Evolutionary conservation across 352 stramenopile species (phyloP).

Genomic region (Blastocystis hominis): DNA sequence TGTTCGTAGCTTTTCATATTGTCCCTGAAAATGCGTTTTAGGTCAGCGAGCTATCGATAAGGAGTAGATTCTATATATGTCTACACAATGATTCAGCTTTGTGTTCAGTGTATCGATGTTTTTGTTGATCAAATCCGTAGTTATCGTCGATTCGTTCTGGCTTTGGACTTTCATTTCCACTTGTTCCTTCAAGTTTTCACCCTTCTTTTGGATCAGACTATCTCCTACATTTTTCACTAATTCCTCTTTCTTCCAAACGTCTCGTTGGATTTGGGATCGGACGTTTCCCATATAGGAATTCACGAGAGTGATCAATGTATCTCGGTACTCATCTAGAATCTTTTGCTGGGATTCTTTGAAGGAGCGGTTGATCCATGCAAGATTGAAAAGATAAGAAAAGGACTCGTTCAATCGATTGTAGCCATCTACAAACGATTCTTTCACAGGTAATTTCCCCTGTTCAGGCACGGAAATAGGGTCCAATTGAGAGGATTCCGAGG

Average conservation of each 20-base stretch:
- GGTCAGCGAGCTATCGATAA: background rate
- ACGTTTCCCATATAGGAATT: background rate
- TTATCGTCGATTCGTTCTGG: background rate
- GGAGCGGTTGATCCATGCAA: background rate
- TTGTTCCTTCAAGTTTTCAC: background rate
- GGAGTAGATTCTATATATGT: no score
- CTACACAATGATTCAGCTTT: background rate
- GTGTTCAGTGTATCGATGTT: background rate
- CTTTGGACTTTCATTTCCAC: background rate
- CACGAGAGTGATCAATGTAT: background rate
- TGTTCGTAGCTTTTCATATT: background rate
- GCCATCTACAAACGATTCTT: background rate
- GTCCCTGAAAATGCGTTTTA: background rate
- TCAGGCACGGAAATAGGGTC: no score
- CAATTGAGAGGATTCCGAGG: no score
- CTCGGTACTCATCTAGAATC: background rate
- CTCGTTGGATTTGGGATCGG: background rate
- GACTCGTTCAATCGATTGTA: constrained; percentile 4
- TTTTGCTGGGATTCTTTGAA: background rate
- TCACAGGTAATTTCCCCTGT: background rate
- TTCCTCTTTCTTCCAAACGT: background rate
- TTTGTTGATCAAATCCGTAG: background rate
- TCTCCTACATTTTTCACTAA: background rate
- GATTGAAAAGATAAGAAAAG: background rate
- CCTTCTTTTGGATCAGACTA: background rate